A percentile compares a stretch with the other conserved stretches of the same genome.
These are phyloP conservation scores for Xylaria sp. DNA, from an alignment of 2,329 filamentous ascomycete genomes.

Conservation along the genomic window DNA sequence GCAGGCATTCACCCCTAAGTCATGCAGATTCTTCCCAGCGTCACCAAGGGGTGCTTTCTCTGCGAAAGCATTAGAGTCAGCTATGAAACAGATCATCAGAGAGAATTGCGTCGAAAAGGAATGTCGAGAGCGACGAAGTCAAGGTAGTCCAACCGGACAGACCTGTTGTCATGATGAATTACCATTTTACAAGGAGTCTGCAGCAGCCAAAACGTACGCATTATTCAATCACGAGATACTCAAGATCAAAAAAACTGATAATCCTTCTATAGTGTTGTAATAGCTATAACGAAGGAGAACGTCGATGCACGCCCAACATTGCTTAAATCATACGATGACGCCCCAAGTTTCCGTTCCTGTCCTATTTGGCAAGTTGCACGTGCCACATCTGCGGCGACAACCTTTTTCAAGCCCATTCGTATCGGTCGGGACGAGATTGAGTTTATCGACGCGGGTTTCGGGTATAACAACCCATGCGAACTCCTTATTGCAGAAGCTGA, in stretches of 20 bases:
- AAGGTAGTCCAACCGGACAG: background rate
- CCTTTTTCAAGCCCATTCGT: background rate
- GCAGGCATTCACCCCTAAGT: conserved; percentile 6
- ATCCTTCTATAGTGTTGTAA: background rate
- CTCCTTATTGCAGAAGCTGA: background rate
- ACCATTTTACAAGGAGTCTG: background rate
- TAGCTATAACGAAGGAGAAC: background rate
- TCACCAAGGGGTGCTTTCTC: background rate
- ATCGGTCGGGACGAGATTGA: background rate
- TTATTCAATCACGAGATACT: no score
- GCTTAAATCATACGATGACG: background rate
- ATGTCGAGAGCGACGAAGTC: background rate
- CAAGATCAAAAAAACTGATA: background rate
- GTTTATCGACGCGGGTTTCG: background rate
- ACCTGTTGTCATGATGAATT: background rate
- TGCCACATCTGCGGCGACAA: background rate
- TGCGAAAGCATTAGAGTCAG: background rate
- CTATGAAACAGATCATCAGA: background rate
- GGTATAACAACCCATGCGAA: background rate
- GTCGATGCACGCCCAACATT: background rate
- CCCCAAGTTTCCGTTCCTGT: background rate
- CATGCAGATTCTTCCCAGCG: background rate
- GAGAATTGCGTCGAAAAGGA: background rate
- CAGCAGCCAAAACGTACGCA: conserved; percentile 1
- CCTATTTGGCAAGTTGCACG: background rate